phyloP scores from a whole-genome alignment of 1,284 basidiomycete species.

The Omphalotus olearius region DNA sequence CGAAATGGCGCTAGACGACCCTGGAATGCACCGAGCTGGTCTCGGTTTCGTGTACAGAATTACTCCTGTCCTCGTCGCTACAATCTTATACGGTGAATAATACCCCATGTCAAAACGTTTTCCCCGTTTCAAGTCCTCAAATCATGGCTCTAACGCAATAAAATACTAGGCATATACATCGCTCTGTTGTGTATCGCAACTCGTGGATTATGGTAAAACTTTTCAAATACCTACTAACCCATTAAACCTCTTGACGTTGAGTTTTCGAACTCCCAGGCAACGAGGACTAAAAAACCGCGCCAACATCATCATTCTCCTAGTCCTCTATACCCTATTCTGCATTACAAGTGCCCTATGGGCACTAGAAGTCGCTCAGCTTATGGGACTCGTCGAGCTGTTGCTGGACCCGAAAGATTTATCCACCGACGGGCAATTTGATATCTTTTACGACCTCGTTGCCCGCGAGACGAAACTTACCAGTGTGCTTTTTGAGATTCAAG shows the following conservation, averaged over 20 bases:
- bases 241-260: too few relatives aligned
- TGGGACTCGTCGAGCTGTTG: constrained; percentile 3
- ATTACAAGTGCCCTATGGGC: constrained; percentile 8
- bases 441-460: constrained; percentile 4
- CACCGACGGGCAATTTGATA: constrained; percentile 4
- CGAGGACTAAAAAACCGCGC: constrained; percentile 2
- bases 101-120: too few relatives aligned
- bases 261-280: background rate
- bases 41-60: constrained; percentile 7
- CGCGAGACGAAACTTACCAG: constrained; percentile 7
- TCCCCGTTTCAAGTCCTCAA: too few relatives aligned
- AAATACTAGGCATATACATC: constrained; percentile 8
- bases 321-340: constrained; percentile 4
- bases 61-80: constrained; percentile 3
- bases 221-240: too few relatives aligned
- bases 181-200: constrained; percentile 2
- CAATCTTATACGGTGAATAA: constrained; percentile 5
- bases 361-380: constrained; percentile 6
- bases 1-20: constrained; percentile 4
- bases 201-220: constrained; percentile 10
- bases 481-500: constrained; percentile 8
- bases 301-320: background rate
- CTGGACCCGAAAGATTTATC: constrained; percentile 1
- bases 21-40: constrained; percentile 8
- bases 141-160: too few relatives aligned